Evolutionary conservation across 257 asterid species (phyloP), one percentile per base, ranked within the genome.

Genomic region (Penstemon eatonii): DNA sequence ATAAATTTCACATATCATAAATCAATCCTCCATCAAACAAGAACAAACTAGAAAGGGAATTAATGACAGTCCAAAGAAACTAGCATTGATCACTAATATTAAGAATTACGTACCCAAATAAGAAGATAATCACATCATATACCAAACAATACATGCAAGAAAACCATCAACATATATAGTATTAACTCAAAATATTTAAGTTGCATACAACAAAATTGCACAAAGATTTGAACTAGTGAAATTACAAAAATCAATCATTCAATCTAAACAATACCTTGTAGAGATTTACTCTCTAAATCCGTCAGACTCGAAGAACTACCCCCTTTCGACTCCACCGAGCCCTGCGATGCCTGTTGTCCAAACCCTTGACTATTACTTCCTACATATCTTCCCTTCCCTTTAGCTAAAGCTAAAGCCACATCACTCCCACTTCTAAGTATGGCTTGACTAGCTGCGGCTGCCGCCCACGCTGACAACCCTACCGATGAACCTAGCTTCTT

Each of bases 261-360:
- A 15, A 46, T 44, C 4, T 42, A 43, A 38, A 51, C 3, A 55
- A 18, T 82, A 92, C 98, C 96, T 88, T 75, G 93, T 65, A 75
- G 79, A 70, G 83, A 46, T 72, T 81, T 90, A 73, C 82, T 81
- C 80, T 90, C 95, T 83, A 86, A 72, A 72, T 86, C 95, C 40
- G 85, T 72, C 9, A 78, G 40, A 45, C 82, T 75, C 3, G 96
- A 86, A 63, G 91, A 86, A 73, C 92, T 87, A n/a, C 90, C 95
- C 63, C 88, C 88, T 65, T 81, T 91, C 2, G 98, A 84, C 75
- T 92, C 96, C 49, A 83, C 50, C 5, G 95, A 87, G 25, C 87
- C 90, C 59, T 84, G 92, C 3, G 85, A 67, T 4, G 71, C 60
- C 49, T 46, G 66, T 55, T 68, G 74, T 67, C 87, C 84, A 37